Conservation (phyloP, 768 basidiomycete genomes). For the Astraeus odoratus region DNA sequence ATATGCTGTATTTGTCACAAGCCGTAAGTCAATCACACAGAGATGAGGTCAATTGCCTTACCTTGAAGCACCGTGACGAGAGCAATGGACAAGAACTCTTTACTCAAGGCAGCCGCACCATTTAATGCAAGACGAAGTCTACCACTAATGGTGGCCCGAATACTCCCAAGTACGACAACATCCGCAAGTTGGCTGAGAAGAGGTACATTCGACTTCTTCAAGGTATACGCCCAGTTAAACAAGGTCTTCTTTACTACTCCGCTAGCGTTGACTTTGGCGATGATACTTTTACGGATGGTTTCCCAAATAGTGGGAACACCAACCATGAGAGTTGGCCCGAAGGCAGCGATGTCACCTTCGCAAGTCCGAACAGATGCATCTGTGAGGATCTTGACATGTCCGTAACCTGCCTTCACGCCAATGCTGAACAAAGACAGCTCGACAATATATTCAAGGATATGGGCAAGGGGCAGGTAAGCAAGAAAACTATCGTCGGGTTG, state of each 20-base stretch:
- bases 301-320: constrained; percentile 98
- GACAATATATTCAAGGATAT: constrained; percentile 94
- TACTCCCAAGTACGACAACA: constrained; percentile 62
- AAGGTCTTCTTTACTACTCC: constrained; percentile 63
- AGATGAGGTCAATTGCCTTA: constrained; percentile 25
- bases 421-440: constrained; percentile 71
- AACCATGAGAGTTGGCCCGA: constrained; percentile 84
- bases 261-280: constrained; percentile 66
- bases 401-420: constrained; percentile 83
- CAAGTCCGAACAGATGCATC: constrained; percentile 87
- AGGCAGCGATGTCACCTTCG: constrained; percentile 78
- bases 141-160: constrained; percentile 84
- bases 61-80: constrained; percentile 85
- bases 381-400: constrained; percentile 92
- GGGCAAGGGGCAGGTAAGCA: constrained; percentile 90
- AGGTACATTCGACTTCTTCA: constrained; percentile 70
- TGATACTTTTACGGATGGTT: constrained; percentile 90
- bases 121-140: constrained; percentile 70
- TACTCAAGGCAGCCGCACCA: constrained; percentile 83
- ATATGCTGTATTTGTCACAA: constrained; percentile 68
- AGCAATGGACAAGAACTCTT: constrained; percentile 74
- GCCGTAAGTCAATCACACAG: not conserved
- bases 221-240: constrained; percentile 71
- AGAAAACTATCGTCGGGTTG: constrained; percentile 41
- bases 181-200: constrained; percentile 65